Evolutionary conservation across 352 stramenopile genomes (phyloP), one percentile per base, ranked within the genome.

Genomic region (Phytopythium sindhum): DNA sequence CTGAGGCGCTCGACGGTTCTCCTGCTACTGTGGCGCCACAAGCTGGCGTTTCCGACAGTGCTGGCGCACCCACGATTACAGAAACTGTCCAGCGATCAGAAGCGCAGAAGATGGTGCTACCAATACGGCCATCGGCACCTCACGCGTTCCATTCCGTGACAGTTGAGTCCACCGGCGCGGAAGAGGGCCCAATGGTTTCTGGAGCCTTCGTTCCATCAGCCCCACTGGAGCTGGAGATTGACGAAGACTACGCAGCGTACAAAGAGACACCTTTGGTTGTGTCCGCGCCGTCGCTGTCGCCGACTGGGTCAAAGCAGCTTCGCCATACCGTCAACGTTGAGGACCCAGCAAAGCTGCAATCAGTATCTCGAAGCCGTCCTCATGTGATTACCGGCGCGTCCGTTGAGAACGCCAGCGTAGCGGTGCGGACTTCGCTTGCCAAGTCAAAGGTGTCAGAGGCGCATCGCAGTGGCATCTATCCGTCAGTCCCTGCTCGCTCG

Each of bases 391-490:
- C 62, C 6, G 29, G 28, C 44, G 24, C 55, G 28, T 67, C 73
- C 0, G 65, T 69, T 26, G 72, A 78, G 61, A 71, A 39, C 31
- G 77, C 70, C 1, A 73, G 66, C 19, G 58, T 47, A 14, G 70
- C 64, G 3, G 76, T 89, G 11, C 74, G 76, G 8, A 73, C 61
- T 52, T 81, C 80, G 5, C 85, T 88, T 52, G 72, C 78, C 8
- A 89, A 80, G 44, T 77, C 69, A 4, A 70, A 68, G 17, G 51
- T 75, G 53, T 53, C 68, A 1, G 77, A 84, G 26, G 66, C 77
- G 12, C 64, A 72, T 33, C 58, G 65, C 17, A 70, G 66, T 21
- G 62, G 47, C 19, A 64, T 88, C 31, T 88, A 88, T 29, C 80
- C 80, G 7, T 58, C 60, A 0, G 69, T 88, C 6, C 72, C 71